Evolutionary conservation across 352 stramenopile species (phyloP).

Genomic region (Phytophthora hybrid): DNA sequence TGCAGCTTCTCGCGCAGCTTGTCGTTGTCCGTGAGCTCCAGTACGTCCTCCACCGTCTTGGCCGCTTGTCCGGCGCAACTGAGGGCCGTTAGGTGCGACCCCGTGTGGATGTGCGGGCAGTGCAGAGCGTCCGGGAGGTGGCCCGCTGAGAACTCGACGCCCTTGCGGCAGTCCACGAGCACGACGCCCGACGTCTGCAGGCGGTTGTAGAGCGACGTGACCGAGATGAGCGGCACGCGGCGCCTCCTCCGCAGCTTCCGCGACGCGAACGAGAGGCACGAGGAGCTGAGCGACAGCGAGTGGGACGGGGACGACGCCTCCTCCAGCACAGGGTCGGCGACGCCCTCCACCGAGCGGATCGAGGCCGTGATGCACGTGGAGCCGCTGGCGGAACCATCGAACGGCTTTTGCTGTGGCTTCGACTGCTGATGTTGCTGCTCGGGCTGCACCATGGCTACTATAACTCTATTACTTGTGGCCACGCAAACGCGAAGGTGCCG

Average conservation of each 20-base stretch:
- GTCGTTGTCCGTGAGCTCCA: constrained; percentile 45
- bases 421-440: constrained; percentile 21
- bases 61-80: constrained; percentile 30
- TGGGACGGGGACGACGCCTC: constrained; percentile 1
- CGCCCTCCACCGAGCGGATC: constrained; percentile 30
- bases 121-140: constrained; percentile 66
- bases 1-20: constrained; percentile 56
- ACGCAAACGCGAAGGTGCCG: neutral
- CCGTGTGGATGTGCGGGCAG: constrained; percentile 47
- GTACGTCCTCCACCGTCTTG: constrained; percentile 65
- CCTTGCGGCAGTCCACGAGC: constrained; percentile 73
- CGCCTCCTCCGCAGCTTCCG: constrained; percentile 36
- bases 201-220: constrained; percentile 76
- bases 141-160: constrained; percentile 47
- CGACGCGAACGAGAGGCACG: constrained; percentile 37
- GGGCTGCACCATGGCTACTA: constrained; percentile 21
- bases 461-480: neutral
- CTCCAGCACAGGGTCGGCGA: neutral
- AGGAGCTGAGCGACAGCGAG: constrained; percentile 28
- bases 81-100: constrained; percentile 26
- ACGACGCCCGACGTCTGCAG: constrained; percentile 75
- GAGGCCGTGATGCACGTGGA: constrained; percentile 41
- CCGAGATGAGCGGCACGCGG: constrained; percentile 68
- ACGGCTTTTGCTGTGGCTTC: constrained; percentile 34
- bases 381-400: constrained; percentile 33